Percentiles rank a stretch among this genome's conserved stretches.
phyloP scores from a whole-genome alignment of 345 rosid species.

The Ceriops tagal region DNA sequence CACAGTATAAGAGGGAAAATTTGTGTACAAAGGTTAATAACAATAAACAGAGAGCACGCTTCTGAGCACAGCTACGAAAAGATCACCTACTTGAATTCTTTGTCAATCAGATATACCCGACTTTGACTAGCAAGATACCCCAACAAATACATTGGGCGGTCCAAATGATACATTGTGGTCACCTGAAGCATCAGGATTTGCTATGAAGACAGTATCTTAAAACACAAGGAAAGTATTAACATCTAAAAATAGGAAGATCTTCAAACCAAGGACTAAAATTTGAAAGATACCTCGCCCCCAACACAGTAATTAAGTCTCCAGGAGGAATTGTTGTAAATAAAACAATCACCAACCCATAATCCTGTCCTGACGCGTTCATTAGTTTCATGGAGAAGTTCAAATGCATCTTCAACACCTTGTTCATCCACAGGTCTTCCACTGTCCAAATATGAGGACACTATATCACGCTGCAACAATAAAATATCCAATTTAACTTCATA shows the following conservation, averaged over 20 bases:
- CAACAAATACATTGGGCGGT: constrained; percentile 98
- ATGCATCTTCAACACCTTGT: constrained; percentile 98
- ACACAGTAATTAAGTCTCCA: constrained; percentile 99
- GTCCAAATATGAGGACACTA: constrained; percentile 80
- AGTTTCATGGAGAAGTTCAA: constrained; percentile 96
- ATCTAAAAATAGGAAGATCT: background rate
- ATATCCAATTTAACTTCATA: constrained; percentile 12
- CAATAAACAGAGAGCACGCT: constrained; percentile 4
- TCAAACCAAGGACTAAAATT: constrained; percentile 9
- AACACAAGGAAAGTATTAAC: background rate
- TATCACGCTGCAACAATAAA: constrained; percentile 69
- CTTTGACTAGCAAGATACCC: constrained; percentile 98
- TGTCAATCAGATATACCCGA: constrained; percentile 94
- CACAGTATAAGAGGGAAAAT: constrained; percentile 1
- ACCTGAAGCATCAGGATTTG: constrained; percentile 45
- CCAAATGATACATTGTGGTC: constrained; percentile 98
- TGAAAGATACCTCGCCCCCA: constrained; percentile 87
- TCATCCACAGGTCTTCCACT: constrained; percentile 90
- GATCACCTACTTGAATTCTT: constrained; percentile 86
- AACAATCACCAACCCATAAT: constrained; percentile 99
- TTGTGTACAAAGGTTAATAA: constrained; percentile 11
- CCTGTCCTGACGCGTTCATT: constrained; percentile 99
- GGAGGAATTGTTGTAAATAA: constrained; percentile 92
- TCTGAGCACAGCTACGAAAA: constrained; percentile 9
- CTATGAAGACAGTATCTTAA: background rate